Evolutionary conservation across 1,139 yeast genomes (phyloP).

Genomic region (Nakaseomyces delphensis): DNA sequence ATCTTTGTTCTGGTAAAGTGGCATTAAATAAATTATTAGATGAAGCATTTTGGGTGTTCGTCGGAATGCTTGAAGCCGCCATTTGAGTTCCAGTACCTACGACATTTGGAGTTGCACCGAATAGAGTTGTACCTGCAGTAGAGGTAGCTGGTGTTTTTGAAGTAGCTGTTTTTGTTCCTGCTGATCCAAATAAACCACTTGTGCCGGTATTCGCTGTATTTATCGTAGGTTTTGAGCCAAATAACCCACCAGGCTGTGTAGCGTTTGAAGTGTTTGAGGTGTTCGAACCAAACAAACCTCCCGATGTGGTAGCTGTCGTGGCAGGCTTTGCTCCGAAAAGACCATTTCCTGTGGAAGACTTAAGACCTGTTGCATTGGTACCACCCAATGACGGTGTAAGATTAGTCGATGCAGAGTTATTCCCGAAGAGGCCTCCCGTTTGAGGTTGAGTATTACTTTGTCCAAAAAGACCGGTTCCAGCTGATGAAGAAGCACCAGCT

Average conservation of each 20-base stretch:
- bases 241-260: slow-evolving; percentile 20
- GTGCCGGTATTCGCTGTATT: slow-evolving; percentile 10
- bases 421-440: slow-evolving; percentile 28
- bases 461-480: slow-evolving; percentile 8
- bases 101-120: slow-evolving; percentile 15
- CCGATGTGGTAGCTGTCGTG: background rate
- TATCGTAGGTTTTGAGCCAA: slow-evolving; percentile 16
- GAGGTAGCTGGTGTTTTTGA: slow-evolving; percentile 9
- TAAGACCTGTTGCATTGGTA: slow-evolving; percentile 15
- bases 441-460: slow-evolving; percentile 13
- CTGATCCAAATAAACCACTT: slow-evolving; percentile 1
- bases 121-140: slow-evolving; percentile 18
- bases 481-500: slow-evolving; percentile 9
- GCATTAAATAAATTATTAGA: background rate
- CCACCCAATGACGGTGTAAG: slow-evolving; percentile 16
- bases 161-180: slow-evolving; percentile 3
- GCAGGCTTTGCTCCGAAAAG: slow-evolving; percentile 5
- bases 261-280: slow-evolving; percentile 8
- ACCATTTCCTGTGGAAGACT: slow-evolving; percentile 15
- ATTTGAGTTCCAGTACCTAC: slow-evolving; percentile 11
- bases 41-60: slow-evolving; percentile 8
- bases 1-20: slow-evolving; percentile 1
- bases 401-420: slow-evolving; percentile 27
- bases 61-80: background rate
- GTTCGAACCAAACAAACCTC: slow-evolving; percentile 5